Evolutionary conservation across 2,329 filamentous ascomycete genomes (phyloP).

Genomic region (Malbranchea zuffiana): DNA sequence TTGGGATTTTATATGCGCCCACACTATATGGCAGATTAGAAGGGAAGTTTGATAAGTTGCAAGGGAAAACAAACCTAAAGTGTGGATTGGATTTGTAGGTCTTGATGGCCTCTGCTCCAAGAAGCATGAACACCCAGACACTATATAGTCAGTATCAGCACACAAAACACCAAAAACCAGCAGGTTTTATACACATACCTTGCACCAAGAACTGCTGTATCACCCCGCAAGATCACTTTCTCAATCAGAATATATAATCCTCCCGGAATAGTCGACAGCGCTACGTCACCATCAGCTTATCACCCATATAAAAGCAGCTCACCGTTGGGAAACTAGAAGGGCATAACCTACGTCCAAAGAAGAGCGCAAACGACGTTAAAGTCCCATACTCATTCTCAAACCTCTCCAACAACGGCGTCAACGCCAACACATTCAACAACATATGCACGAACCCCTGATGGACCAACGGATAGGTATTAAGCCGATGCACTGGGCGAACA

Average conservation of each 20-base stretch:
- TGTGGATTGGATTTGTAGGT: slow-evolving; percentile 72
- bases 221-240: slow-evolving; percentile 56
- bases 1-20: slow-evolving; percentile 63
- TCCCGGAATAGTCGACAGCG: slow-evolving; percentile 70
- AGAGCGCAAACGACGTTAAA: slow-evolving; percentile 72
- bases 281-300: slow-evolving; percentile 33
- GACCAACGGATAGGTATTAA: slow-evolving; percentile 85
- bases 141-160: slow-evolving; percentile 36
- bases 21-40: slow-evolving; percentile 32
- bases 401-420: slow-evolving; percentile 80
- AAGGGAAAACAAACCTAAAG: slow-evolving; percentile 44
- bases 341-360: slow-evolving; percentile 68
- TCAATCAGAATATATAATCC: slow-evolving; percentile 71
- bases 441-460: slow-evolving; percentile 73
- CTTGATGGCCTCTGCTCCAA: slow-evolving; percentile 75
- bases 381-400: slow-evolving; percentile 93
- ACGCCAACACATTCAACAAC: slow-evolving; percentile 64
- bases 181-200: slow-evolving; percentile 46
- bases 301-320: neutral
- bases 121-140: slow-evolving; percentile 83
- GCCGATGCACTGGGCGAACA: slow-evolving; percentile 60
- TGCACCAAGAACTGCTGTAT: slow-evolving; percentile 67
- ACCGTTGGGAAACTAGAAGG: neutral
- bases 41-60: neutral
- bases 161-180: neutral